A percentile compares a stretch with the other conserved stretches of the same genome.
These are phyloP conservation scores for Hydrangea macrophylla DNA, from an alignment of 148 eudicot genomes.

Conservation along the genomic window DNA sequence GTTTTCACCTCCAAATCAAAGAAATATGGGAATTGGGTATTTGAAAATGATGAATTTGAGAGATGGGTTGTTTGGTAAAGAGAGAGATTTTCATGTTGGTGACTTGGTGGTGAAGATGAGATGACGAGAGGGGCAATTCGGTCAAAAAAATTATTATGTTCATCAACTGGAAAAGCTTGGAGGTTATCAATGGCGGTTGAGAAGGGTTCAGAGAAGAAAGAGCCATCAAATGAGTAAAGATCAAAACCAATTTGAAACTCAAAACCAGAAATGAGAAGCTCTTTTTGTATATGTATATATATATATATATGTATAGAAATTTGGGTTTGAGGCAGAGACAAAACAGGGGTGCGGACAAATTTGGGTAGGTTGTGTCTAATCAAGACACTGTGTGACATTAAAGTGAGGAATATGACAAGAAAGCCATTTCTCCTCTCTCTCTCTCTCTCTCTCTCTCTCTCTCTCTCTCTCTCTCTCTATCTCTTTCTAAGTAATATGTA, in stretches of 20 bases:
- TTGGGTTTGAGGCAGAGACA: too few species aligned
- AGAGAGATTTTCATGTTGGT: slow-evolving; percentile 45
- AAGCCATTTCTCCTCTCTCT: too few species aligned
- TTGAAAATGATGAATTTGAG: slow-evolving; percentile 19
- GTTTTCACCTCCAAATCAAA: slow-evolving; percentile 53
- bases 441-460: too few species aligned
- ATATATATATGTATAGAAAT: too few species aligned
- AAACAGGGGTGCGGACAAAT: slow-evolving; percentile 14
- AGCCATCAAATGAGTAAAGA: slow-evolving; percentile 50
- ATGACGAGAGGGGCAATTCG: slow-evolving; percentile 43
- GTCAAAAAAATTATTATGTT: slow-evolving; percentile 28
- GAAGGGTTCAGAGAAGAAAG: slow-evolving; percentile 49
- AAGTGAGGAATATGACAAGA: too few species aligned
- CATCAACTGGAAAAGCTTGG: slow-evolving; percentile 36
- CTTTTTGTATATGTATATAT: not conserved
- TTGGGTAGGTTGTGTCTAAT: slow-evolving; percentile 13
- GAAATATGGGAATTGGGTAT: slow-evolving; percentile 28
- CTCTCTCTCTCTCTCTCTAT: too few species aligned
- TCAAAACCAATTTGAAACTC: slow-evolving; percentile 61
- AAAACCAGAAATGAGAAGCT: not conserved
- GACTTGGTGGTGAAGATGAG: slow-evolving; percentile 65
- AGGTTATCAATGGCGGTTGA: slow-evolving; percentile 49
- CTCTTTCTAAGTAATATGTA: too few species aligned
- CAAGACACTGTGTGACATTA: too few species aligned
- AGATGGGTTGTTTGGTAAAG: slow-evolving; percentile 39